Percentiles rank a stretch among this genome's conserved stretches.
phyloP scores from a whole-genome alignment of 768 basidiomycete species.

The Lactarius sanguifluus region DNA sequence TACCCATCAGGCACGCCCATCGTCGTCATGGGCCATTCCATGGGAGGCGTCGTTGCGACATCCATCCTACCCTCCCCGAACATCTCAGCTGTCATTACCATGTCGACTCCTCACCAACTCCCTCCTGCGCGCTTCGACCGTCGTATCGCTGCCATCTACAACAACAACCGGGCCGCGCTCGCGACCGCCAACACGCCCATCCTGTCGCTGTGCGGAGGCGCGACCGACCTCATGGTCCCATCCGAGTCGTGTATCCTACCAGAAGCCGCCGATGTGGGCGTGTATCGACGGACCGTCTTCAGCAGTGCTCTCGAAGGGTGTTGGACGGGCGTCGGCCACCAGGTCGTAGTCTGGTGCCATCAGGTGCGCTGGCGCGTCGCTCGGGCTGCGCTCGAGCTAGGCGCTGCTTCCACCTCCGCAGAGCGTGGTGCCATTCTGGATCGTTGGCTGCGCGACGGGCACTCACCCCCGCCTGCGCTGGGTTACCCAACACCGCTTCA shows the following conservation, averaged over 20 bases:
- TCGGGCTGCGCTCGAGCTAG: slow-evolving; percentile 70
- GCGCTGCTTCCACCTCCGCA: slow-evolving; percentile 34
- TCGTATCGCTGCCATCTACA: slow-evolving; percentile 75
- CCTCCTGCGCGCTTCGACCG: slow-evolving; percentile 88
- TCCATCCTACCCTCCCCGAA: slow-evolving; percentile 66
- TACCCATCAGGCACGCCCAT: slow-evolving; percentile 67
- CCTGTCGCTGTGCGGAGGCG: slow-evolving; percentile 87
- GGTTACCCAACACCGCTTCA: slow-evolving; percentile 4
- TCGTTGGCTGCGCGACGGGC: slow-evolving; percentile 69
- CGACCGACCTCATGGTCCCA: slow-evolving; percentile 87
- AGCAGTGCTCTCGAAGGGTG: slow-evolving; percentile 86
- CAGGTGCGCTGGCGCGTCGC: slow-evolving; percentile 92
- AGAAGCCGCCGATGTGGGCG: slow-evolving; percentile 22
- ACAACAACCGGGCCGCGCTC: slow-evolving; percentile 43
- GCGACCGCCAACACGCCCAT: slow-evolving; percentile 57
- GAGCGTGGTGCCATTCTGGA: slow-evolving; percentile 48
- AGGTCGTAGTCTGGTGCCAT: slow-evolving; percentile 98
- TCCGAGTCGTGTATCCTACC: slow-evolving; percentile 83
- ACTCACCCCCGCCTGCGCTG: slow-evolving; percentile 39
- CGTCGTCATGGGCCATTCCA: slow-evolving; percentile 88
- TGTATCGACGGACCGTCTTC: slow-evolving; percentile 67
- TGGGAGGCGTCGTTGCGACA: slow-evolving; percentile 93
- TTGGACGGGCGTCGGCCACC: slow-evolving; percentile 95
- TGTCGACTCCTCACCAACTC: slow-evolving; percentile 89
- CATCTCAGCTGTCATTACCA: slow-evolving; percentile 84